Percentiles rank a stretch among this genome's conserved stretches.
Evolutionary conservation across 2,329 filamentous ascomycete species (phyloP).

Genomic region (Elsinoe arachidis): DNA sequence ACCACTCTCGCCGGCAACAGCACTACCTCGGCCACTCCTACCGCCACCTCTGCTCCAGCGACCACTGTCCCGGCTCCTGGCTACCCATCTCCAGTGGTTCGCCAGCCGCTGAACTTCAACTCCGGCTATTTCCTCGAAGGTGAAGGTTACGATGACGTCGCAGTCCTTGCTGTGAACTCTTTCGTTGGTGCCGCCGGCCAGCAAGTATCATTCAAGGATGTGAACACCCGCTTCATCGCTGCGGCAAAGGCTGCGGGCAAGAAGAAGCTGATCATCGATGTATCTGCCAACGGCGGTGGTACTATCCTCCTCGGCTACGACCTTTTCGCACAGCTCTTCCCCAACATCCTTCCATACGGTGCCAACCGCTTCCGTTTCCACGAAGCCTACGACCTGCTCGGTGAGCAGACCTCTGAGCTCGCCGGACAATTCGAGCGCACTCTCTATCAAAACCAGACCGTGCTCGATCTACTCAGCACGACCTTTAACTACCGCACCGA

Average conservation of each 20-base stretch:
- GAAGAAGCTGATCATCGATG: constrained; percentile 52
- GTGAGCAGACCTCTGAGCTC: constrained; percentile 32
- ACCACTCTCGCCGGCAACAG: constrained; percentile 14
- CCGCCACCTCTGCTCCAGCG: constrained; percentile 14
- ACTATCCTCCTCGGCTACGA: constrained; percentile 53
- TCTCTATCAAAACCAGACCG: constrained; percentile 32
- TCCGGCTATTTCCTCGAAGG: constrained; percentile 40
- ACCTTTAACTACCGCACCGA: constrained; percentile 42
- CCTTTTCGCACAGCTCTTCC: constrained; percentile 51
- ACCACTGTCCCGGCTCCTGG: constrained; percentile 31
- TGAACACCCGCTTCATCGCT: constrained; percentile 34
- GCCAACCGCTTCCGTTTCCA: constrained; percentile 44
- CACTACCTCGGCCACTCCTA: constrained; percentile 15
- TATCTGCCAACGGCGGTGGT: constrained; percentile 52
- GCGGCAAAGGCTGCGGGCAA: constrained; percentile 43
- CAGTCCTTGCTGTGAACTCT: constrained; percentile 37
- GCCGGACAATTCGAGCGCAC: constrained; percentile 27
- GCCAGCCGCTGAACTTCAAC: constrained; percentile 35
- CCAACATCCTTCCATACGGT: constrained; percentile 41
- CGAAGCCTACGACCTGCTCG: constrained; percentile 37
- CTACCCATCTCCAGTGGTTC: constrained; percentile 34
- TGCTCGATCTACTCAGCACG: constrained; percentile 31
- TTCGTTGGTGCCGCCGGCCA: constrained; percentile 30
- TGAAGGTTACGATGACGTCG: constrained; percentile 37
- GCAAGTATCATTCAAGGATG: constrained; percentile 32